Conservation (phyloP, 345 rosid genomes). For the Mangifera indica region DNA sequence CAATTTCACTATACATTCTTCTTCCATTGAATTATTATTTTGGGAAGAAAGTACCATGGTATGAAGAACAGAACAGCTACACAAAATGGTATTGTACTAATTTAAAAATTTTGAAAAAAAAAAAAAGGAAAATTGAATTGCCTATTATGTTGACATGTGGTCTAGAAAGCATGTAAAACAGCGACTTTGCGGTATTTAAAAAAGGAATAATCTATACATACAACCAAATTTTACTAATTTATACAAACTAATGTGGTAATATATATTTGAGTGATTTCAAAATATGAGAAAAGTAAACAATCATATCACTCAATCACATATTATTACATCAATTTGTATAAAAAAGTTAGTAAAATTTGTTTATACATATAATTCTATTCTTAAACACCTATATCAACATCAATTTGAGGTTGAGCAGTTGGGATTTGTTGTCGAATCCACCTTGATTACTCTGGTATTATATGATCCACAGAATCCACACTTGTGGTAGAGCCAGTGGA, state of each 20-base stretch:
- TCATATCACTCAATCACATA: too few species aligned
- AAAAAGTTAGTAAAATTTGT: too few species aligned
- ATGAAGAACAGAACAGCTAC: not conserved
- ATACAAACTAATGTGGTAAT: too few species aligned
- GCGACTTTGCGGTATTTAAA: conserved; percentile 5
- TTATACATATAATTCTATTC: too few species aligned
- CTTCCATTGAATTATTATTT: not conserved
- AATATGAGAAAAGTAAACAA: too few species aligned
- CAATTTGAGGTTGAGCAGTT: conserved; percentile 24
- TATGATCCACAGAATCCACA: conserved; percentile 64
- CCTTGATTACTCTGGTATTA: conserved; percentile 51
- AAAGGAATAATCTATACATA: too few species aligned
- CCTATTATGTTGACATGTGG: not conserved
- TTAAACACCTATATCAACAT: conserved; percentile 14
- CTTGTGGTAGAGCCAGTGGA: conserved; percentile 83
- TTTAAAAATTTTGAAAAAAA: not conserved
- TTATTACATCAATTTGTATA: too few species aligned
- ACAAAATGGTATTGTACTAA: not conserved
- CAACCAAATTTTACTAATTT: too few species aligned
- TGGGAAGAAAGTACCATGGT: not conserved
- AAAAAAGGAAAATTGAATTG: conserved; percentile 1
- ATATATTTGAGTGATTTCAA: too few species aligned
- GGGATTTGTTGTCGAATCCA: conserved; percentile 15
- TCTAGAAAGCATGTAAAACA: not conserved
- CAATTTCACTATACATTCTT: conserved; percentile 2